Base-by-base conservation (phyloP, 176 grass and related monocot species). In the Otatea glauca region DNA sequence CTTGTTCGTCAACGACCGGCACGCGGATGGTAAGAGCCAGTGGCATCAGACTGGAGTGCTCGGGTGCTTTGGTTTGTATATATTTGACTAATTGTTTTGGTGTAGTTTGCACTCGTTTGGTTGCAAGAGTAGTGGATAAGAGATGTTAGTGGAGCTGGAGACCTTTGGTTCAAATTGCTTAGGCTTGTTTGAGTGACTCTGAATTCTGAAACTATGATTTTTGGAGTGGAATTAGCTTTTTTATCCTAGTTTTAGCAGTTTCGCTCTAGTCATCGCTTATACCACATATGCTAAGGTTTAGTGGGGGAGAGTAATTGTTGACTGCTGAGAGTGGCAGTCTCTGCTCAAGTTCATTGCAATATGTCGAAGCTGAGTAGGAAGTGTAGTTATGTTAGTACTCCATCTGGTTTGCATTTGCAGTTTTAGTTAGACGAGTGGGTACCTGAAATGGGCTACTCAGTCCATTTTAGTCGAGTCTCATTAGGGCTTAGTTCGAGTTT, bases 1-100 rank as follows among this genome's bases (percentile, higher is more conserved):
- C 77, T 91, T 94, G 76, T 88, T 88, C 44, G 49, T 78, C 49
- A 42, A 76, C 14, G 86, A 89, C 59, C 75, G 81, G 17, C 64
- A 77, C 24, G 51, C 55, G 2, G 87, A 89, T 59, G 89, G 92
- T 94, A 89, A 83, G 74, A 78, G 9, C 13, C 9, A 38, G 20
- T n/a, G 10, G 24, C 37, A 5, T 65, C 65, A 29, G 11, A 78
- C 43, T 32, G 42, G 10, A 64, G 20, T 23, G 49, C 71, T 38
- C 5, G 5, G 67, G 27, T 66, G 18, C 60, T 77, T 81, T 55
- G 18, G 8, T 48, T 16, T 78, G 24, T 15, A 62, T 62, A 61
- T 25, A 79, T 13, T 7, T 7, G 12, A 81, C 44, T 75, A 37
- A 48, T 85, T 63, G 21, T 50, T 68, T 65, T 62, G 7, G 13